Percentiles rank a stretch among this genome's conserved stretches.
phyloP scores from a whole-genome alignment of 176 grass and related monocot species.

The Poa pratensis region DNA sequence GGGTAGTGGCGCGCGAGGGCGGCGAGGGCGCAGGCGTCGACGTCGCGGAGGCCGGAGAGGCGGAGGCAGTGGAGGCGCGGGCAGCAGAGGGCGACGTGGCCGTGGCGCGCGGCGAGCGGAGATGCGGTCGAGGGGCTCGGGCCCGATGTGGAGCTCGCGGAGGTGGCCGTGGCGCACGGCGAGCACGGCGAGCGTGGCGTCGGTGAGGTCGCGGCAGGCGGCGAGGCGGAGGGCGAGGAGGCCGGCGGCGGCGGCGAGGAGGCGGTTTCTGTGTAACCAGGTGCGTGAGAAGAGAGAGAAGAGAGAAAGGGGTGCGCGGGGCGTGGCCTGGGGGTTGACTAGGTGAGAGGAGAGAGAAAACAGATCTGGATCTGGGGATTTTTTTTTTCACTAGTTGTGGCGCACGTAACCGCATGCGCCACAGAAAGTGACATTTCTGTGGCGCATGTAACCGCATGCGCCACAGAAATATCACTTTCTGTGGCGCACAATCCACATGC shows the following conservation, averaged over 20 bases:
- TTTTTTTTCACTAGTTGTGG: too few relatives aligned
- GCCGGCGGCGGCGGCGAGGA: constrained; percentile 36
- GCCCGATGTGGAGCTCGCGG: constrained; percentile 81
- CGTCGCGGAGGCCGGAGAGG: constrained; percentile 63
- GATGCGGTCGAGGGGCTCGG: constrained; percentile 69
- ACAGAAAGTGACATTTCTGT: too few relatives aligned
- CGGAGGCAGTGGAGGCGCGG: constrained; percentile 64
- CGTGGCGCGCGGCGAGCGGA: constrained; percentile 55
- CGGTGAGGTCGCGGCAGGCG: constrained; percentile 73
- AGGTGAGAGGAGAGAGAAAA: too few relatives aligned
- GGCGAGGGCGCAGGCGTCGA: constrained; percentile 47
- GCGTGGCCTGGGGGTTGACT: too few relatives aligned
- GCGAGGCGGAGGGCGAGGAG: constrained; percentile 42
- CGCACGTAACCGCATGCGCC: too few relatives aligned
- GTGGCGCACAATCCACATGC: too few relatives aligned
- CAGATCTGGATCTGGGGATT: too few relatives aligned
- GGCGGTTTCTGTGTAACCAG: too few relatives aligned
- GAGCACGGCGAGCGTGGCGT: constrained; percentile 77
- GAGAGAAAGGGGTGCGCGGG: too few relatives aligned
- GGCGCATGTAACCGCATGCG: too few relatives aligned
- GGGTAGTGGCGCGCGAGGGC: constrained; percentile 54
- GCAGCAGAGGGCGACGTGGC: constrained; percentile 85
- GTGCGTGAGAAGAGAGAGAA: too few relatives aligned
- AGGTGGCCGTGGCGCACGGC: constrained; percentile 79
- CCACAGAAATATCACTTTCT: too few relatives aligned